phyloP scores from a whole-genome alignment of 805 yeast species.

The Starmerella stigmatis region DNA sequence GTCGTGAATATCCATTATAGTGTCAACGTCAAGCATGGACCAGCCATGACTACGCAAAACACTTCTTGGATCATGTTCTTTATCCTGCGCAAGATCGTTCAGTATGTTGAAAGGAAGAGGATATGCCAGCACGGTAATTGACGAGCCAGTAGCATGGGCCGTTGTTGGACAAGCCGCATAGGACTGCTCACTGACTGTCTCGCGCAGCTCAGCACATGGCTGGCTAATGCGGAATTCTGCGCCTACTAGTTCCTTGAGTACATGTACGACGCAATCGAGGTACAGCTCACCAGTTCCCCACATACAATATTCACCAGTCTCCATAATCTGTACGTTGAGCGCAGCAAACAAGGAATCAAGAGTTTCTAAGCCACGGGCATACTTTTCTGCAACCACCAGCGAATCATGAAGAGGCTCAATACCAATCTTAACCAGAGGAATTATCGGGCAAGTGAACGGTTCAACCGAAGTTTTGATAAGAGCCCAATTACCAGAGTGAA shows the following conservation, averaged over 20 bases:
- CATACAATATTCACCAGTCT: slow-evolving; percentile 76
- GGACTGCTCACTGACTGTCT: slow-evolving; percentile 52
- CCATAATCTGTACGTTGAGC: slow-evolving; percentile 61
- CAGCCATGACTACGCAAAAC: not conserved
- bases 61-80: not conserved
- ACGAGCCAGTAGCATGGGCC: slow-evolving; percentile 40
- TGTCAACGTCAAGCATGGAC: not conserved
- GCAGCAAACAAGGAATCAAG: slow-evolving; percentile 57
- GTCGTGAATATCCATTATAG: not conserved
- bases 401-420: slow-evolving; percentile 70
- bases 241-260: slow-evolving; percentile 49
- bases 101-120: not conserved
- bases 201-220: slow-evolving; percentile 71
- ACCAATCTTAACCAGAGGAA: slow-evolving; percentile 51
- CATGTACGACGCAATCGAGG: slow-evolving; percentile 72
- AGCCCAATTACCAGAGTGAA: not conserved
- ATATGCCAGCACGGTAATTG: not conserved
- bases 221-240: slow-evolving; percentile 72
- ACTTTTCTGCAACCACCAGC: slow-evolving; percentile 37
- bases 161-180: slow-evolving; percentile 54
- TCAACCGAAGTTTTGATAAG: slow-evolving; percentile 18
- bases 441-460: not conserved
- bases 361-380: slow-evolving; percentile 58
- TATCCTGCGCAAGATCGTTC: not conserved
- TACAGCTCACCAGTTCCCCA: slow-evolving; percentile 81